These are phyloP conservation scores for Chytriomyces sp. DNA, from an alignment of 192 early-diverging fungal genomes.

Conservation along the genomic window DNA sequence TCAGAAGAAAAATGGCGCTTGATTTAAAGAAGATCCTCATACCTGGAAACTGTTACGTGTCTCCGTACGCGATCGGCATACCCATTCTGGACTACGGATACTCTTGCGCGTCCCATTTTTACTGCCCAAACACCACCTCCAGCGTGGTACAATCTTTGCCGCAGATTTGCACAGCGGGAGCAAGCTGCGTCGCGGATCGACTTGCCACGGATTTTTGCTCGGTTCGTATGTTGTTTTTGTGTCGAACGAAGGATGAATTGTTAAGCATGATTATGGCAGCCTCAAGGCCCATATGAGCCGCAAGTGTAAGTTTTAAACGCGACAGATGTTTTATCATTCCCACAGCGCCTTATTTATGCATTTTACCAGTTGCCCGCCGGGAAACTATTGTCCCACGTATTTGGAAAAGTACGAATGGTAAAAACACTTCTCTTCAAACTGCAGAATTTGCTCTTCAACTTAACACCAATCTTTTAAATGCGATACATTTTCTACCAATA, in stretches of 20 bases:
- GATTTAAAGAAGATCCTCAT: constrained; percentile 1
- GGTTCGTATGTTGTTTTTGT: background rate
- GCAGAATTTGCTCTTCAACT: no score
- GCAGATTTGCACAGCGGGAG: constrained; percentile 16
- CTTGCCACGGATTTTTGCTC: constrained; percentile 6
- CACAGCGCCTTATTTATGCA: background rate
- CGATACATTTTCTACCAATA: no score
- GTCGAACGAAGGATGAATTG: background rate
- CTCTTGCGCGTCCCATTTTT: constrained; percentile 28
- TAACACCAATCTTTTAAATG: no score
- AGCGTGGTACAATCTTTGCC: constrained; percentile 9
- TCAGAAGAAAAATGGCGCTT: background rate
- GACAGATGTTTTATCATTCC: background rate
- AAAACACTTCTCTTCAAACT: no score
- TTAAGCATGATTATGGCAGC: constrained; percentile 11
- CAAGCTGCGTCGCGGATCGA: background rate
- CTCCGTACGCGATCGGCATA: constrained; percentile 3
- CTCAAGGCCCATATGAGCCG: constrained; percentile 45
- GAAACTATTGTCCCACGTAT: no score
- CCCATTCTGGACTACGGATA: constrained; percentile 26
- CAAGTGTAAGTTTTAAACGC: constrained; percentile 22
- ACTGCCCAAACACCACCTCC: constrained; percentile 29
- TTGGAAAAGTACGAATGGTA: no score
- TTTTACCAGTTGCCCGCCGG: background rate
- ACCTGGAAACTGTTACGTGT: constrained; percentile 26